A percentile compares a stretch with the other conserved stretches of the same genome.
These are phyloP conservation scores for Spencermartinsiella europaea DNA, from an alignment of 805 yeast species.

Conservation along the genomic window DNA sequence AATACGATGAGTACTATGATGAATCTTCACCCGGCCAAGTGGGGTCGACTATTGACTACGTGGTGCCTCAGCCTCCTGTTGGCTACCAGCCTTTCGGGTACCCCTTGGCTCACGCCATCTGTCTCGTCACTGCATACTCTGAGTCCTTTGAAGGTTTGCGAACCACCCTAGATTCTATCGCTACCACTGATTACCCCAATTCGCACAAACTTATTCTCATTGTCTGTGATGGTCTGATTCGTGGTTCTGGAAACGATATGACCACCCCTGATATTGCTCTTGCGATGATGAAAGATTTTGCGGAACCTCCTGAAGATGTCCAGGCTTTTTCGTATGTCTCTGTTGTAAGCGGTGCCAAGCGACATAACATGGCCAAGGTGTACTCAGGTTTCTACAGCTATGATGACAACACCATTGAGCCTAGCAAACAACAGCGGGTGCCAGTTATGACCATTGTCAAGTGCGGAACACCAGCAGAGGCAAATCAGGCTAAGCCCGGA, in stretches of 20 bases:
- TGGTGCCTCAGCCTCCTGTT: constrained; percentile 86
- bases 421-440: constrained; percentile 72
- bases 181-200: constrained; percentile 94
- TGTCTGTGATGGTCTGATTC: constrained; percentile 89
- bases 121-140: constrained; percentile 88
- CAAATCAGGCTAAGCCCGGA: constrained; percentile 71
- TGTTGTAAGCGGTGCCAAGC: constrained; percentile 87
- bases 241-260: constrained; percentile 86
- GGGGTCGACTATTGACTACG: constrained; percentile 37
- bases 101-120: constrained; percentile 70
- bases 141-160: constrained; percentile 85
- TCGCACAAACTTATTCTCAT: constrained; percentile 84
- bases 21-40: constrained; percentile 4
- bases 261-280: constrained; percentile 88
- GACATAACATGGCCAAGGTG: constrained; percentile 97
- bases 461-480: constrained; percentile 87
- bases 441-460: constrained; percentile 74
- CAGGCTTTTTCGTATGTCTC: constrained; percentile 86
- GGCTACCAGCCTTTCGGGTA: constrained; percentile 81
- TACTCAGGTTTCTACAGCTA: constrained; percentile 92
- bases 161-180: constrained; percentile 83
- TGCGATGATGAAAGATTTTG: constrained; percentile 78
- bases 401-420: constrained; percentile 66
- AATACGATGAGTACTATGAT: constrained; percentile 1
- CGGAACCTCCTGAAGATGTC: constrained; percentile 67